Evolutionary conservation across 2,329 filamentous ascomycete species (phyloP).

Genomic region (Fusarium sp.): DNA sequence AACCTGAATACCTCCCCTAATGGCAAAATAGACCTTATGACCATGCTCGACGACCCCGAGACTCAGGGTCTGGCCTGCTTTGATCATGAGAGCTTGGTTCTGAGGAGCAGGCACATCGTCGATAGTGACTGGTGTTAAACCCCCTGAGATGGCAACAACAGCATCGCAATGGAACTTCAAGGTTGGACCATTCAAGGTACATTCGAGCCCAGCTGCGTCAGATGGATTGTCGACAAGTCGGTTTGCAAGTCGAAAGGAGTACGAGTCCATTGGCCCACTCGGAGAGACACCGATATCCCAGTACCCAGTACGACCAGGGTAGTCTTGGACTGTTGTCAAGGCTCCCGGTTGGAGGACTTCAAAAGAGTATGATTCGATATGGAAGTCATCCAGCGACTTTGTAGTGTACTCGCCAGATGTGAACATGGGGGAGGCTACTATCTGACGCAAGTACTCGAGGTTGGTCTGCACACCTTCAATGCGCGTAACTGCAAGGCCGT

Average conservation of each 20-base stretch:
- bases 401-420: slow-evolving; percentile 51
- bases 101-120: slow-evolving; percentile 38
- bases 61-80: slow-evolving; percentile 46
- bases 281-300: slow-evolving; percentile 58
- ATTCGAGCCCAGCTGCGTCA: slow-evolving; percentile 53
- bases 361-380: slow-evolving; percentile 47
- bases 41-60: slow-evolving; percentile 50
- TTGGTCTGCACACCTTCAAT: slow-evolving; percentile 55
- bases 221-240: slow-evolving; percentile 52
- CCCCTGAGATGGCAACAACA: slow-evolving; percentile 54
- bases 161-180: slow-evolving; percentile 53
- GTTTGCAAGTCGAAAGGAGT: slow-evolving; percentile 55
- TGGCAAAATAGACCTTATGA: slow-evolving; percentile 53
- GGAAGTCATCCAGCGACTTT: slow-evolving; percentile 52
- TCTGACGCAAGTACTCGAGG: slow-evolving; percentile 52
- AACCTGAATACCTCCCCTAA: slow-evolving; percentile 54
- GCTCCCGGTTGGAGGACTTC: slow-evolving; percentile 55
- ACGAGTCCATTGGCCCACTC: slow-evolving; percentile 58
- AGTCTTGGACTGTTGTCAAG: slow-evolving; percentile 58
- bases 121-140: slow-evolving; percentile 45
- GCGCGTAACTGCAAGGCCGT: slow-evolving; percentile 67
- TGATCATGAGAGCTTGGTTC: slow-evolving; percentile 46
- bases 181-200: slow-evolving; percentile 52
- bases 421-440: slow-evolving; percentile 50
- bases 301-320: slow-evolving; percentile 55